phyloP scores from a whole-genome alignment of 495 filamentous ascomycete species.

The Neohortaea acidophila region DNA sequence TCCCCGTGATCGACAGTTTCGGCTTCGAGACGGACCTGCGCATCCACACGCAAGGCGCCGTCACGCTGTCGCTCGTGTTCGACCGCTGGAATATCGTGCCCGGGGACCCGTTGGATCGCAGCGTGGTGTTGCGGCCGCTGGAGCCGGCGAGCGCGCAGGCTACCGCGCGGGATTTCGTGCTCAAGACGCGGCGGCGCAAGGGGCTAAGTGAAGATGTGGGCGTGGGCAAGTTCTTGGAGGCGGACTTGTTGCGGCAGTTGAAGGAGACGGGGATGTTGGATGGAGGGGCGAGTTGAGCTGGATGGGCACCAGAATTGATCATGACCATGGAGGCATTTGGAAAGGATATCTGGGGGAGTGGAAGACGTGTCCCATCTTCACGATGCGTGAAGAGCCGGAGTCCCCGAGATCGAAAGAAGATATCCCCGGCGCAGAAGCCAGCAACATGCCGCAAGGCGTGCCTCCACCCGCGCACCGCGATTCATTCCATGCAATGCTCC shows the following conservation, averaged over 20 bases:
- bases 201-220: slow-evolving; percentile 90
- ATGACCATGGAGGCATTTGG: too few species aligned
- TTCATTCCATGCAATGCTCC: neutral
- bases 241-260: slow-evolving; percentile 74
- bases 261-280: slow-evolving; percentile 81
- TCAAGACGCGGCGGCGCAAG: slow-evolving; percentile 89
- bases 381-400: too few species aligned
- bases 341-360: too few species aligned
- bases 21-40: slow-evolving; percentile 94
- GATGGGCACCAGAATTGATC: too few species aligned
- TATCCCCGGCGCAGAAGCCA: too few species aligned
- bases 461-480: too few species aligned
- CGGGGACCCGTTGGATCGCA: slow-evolving; percentile 83
- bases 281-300: neutral
- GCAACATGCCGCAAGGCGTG: too few species aligned
- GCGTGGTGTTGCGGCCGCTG: slow-evolving; percentile 63
- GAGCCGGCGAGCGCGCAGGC: slow-evolving; percentile 76
- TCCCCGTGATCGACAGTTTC: slow-evolving; percentile 92
- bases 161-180: slow-evolving; percentile 84
- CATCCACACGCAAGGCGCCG: slow-evolving; percentile 89
- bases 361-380: too few species aligned
- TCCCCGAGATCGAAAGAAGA: too few species aligned
- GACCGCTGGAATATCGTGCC: slow-evolving; percentile 92
- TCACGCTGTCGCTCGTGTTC: slow-evolving; percentile 80
- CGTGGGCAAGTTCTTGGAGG: slow-evolving; percentile 89